Evolutionary conservation across 2,329 filamentous ascomycete genomes (phyloP).

Genomic region (Aspergillus ibericus): DNA sequence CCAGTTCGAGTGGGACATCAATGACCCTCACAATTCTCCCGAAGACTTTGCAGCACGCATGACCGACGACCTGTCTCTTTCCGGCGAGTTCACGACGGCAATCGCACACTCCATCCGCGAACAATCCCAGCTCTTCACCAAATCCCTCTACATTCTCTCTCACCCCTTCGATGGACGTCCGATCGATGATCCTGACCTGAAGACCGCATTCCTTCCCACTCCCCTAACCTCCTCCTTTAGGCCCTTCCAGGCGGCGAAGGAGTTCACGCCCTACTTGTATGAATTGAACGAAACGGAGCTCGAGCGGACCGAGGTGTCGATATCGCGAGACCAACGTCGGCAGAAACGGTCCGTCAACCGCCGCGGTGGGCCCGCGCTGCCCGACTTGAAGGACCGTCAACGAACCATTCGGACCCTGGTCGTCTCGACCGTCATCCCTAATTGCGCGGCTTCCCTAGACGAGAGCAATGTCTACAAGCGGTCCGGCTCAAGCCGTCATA

Average conservation of each 20-base stretch:
- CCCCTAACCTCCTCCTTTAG: slow-evolving; percentile 82
- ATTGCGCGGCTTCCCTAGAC: slow-evolving; percentile 75
- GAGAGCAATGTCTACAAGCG: slow-evolving; percentile 86
- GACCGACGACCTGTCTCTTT: slow-evolving; percentile 84
- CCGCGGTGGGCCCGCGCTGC: slow-evolving; percentile 84
- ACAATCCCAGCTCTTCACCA: slow-evolving; percentile 90
- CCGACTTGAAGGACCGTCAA: slow-evolving; percentile 94
- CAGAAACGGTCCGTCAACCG: slow-evolving; percentile 96
- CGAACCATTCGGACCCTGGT: slow-evolving; percentile 89
- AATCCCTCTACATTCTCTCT: slow-evolving; percentile 86
- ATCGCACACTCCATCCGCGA: slow-evolving; percentile 98
- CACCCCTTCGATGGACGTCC: slow-evolving; percentile 94
- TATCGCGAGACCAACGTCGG: slow-evolving; percentile 87
- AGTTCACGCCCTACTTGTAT: slow-evolving; percentile 90
- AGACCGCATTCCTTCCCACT: slow-evolving; percentile 79
- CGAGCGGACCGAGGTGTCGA: slow-evolving; percentile 86
- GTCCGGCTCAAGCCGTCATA: slow-evolving; percentile 61
- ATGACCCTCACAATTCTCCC: slow-evolving; percentile 88
- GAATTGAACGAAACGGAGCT: slow-evolving; percentile 89
- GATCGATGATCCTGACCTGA: slow-evolving; percentile 86
- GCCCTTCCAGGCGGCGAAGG: slow-evolving; percentile 88
- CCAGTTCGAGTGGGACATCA: slow-evolving; percentile 99
- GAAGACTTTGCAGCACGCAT: slow-evolving; percentile 92
- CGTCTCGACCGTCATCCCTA: slow-evolving; percentile 88
- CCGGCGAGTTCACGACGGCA: slow-evolving; percentile 93